phyloP scores from a whole-genome alignment of 2,329 filamentous ascomycete species.

The Cordyceps javanica region DNA sequence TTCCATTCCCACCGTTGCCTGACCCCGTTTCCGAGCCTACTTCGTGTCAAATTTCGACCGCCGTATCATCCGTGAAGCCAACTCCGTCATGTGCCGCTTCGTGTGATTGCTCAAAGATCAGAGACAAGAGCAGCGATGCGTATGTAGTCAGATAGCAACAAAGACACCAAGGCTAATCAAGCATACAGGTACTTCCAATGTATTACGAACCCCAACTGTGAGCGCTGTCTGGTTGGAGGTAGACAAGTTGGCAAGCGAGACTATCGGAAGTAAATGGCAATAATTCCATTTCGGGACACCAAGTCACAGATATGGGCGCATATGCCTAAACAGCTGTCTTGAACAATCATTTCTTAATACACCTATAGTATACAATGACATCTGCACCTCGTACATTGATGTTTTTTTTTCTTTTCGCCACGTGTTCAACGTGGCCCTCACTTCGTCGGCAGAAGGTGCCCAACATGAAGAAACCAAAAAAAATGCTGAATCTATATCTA shows the following conservation, averaged over 20 bases:
- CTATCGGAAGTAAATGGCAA: background rate
- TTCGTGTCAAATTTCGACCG: constrained; percentile 14
- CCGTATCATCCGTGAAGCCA: background rate
- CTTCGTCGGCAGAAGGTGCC: background rate
- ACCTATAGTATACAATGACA: constrained; percentile 12
- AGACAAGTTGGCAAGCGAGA: background rate
- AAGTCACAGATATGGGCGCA: background rate
- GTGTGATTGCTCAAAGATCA: constrained; percentile 24
- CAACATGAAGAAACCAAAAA: background rate
- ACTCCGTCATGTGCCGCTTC: constrained; percentile 16
- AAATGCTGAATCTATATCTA: constrained; percentile 12
- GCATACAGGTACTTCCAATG: constrained; percentile 23
- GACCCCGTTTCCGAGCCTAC: background rate
- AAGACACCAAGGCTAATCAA: background rate
- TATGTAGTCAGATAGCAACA: constrained; percentile 9
- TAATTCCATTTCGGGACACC: background rate
- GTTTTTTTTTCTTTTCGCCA: background rate
- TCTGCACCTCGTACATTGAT: constrained; percentile 8
- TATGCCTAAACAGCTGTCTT: background rate
- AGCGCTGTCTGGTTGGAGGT: constrained; percentile 16
- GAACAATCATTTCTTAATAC: constrained; percentile 8
- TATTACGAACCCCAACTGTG: constrained; percentile 21
- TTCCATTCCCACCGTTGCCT: constrained; percentile 4
- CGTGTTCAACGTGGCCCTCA: background rate
- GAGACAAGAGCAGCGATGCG: constrained; percentile 21